Evolutionary conservation across 2,329 filamentous ascomycete genomes (phyloP).

Genomic region (Neonectria magnoliae): DNA sequence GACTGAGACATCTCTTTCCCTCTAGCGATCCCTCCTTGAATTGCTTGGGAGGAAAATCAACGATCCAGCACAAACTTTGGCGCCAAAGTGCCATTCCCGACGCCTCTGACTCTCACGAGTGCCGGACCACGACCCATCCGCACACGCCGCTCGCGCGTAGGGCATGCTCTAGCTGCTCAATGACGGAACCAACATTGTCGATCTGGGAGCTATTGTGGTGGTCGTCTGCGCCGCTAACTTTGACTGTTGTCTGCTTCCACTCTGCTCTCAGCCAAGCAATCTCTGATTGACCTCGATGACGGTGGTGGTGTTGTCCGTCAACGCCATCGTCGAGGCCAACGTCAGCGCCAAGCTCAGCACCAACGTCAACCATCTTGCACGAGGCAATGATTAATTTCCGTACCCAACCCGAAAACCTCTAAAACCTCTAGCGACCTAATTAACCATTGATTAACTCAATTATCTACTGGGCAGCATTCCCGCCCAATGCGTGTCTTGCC

Average conservation of each 20-base stretch:
- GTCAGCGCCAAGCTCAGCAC: neutral
- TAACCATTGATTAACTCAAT: neutral
- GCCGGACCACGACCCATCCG: neutral
- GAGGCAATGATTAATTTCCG: neutral
- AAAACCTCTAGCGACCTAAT: neutral
- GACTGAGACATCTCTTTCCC: neutral
- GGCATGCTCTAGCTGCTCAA: conserved; percentile 2
- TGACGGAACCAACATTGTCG: conserved; percentile 12
- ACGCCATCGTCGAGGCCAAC: neutral
- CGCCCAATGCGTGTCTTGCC: neutral
- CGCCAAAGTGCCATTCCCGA: conserved; percentile 12
- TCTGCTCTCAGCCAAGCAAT: conserved; percentile 5
- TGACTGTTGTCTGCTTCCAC: neutral
- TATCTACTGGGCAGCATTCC: neutral
- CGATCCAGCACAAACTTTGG: conserved; percentile 2
- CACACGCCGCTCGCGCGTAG: neutral
- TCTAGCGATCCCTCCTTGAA: conserved; percentile 1
- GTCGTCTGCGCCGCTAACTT: neutral
- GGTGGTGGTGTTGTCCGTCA: neutral
- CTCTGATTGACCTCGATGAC: neutral
- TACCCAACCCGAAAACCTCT: neutral
- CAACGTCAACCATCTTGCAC: neutral
- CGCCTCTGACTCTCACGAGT: neutral
- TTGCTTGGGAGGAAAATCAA: neutral
- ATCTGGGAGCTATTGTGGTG: conserved; percentile 4